Conservation (phyloP, 2,329 filamentous ascomycete genomes). For the Verticillium albo-atrum region DNA sequence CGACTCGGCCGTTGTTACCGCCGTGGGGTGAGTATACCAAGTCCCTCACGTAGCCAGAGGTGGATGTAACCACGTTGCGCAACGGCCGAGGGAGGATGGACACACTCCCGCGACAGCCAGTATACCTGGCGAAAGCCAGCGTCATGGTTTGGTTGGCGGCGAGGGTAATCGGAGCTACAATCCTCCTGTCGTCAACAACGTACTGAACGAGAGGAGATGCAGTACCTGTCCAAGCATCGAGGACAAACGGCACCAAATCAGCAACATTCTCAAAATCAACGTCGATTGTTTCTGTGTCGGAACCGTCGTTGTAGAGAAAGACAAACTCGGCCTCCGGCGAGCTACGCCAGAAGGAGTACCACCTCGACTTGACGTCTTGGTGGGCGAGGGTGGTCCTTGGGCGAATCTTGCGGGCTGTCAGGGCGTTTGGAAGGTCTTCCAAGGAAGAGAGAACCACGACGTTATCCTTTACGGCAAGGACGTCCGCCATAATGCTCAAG, state of each 20-base stretch:
- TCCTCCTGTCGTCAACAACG: background rate
- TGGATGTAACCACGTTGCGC: too few species aligned
- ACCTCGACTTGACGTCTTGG: background rate
- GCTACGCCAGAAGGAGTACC: constrained; percentile 2
- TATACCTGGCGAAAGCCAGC: background rate
- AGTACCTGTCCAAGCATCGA: background rate
- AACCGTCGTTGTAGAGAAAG: constrained; percentile 7
- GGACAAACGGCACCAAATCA: background rate
- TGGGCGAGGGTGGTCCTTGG: background rate
- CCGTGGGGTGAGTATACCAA: too few species aligned
- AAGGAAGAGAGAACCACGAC: background rate
- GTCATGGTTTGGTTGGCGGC: background rate
- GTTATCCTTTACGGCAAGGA: background rate
- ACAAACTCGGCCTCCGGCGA: constrained; percentile 1
- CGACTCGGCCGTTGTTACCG: too few species aligned
- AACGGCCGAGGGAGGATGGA: too few species aligned
- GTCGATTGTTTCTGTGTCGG: background rate
- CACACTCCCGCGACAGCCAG: too few species aligned
- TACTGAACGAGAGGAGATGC: background rate
- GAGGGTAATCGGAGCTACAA: background rate
- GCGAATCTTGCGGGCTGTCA: background rate
- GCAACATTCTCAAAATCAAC: too few species aligned
- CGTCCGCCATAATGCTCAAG: too few species aligned
- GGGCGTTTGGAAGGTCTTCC: background rate
- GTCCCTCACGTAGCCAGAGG: too few species aligned